Percentiles rank a stretch among this genome's conserved stretches.
Conservation (phyloP, 2,329 filamentous ascomycete species). For the Ambrosiella cleistominuta region DNA sequence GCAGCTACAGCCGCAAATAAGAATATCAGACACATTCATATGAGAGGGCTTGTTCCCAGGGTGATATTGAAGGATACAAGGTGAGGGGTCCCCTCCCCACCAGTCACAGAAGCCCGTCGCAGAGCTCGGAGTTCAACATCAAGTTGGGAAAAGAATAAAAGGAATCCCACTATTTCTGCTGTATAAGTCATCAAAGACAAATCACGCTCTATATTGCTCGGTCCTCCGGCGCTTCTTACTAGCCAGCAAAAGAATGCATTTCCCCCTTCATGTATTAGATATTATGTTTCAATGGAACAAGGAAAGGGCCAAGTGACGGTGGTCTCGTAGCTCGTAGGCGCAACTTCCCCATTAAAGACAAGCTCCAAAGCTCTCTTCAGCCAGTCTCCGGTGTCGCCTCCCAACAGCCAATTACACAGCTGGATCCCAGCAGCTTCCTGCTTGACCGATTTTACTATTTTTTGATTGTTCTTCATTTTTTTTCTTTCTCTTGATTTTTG, state of each 20-base stretch:
- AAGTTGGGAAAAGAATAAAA: neutral
- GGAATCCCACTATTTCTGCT: neutral
- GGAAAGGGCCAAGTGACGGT: neutral
- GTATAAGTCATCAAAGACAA: neutral
- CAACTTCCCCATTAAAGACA: neutral
- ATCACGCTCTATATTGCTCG: neutral
- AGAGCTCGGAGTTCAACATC: neutral
- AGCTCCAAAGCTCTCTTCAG: neutral
- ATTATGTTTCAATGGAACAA: too few relatives aligned
- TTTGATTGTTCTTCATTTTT: neutral
- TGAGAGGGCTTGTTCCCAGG: neutral
- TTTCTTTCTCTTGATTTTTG: slow-evolving; percentile 13
- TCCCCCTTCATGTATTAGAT: too few relatives aligned
- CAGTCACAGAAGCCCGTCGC: neutral
- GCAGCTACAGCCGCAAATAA: neutral
- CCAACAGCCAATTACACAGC: slow-evolving; percentile 8
- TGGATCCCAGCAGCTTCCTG: neutral
- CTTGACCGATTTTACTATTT: slow-evolving; percentile 13
- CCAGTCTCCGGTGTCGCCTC: slow-evolving; percentile 11
- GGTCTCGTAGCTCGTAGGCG: neutral
- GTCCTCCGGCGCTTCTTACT: neutral
- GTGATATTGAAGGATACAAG: neutral
- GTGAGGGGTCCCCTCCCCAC: neutral
- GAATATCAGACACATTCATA: neutral
- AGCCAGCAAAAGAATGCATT: too few relatives aligned